Percentiles rank a stretch among this genome's conserved stretches.
Evolutionary conservation across 2,329 filamentous ascomycete species (phyloP).

Genomic region (Claviceps sp.): DNA sequence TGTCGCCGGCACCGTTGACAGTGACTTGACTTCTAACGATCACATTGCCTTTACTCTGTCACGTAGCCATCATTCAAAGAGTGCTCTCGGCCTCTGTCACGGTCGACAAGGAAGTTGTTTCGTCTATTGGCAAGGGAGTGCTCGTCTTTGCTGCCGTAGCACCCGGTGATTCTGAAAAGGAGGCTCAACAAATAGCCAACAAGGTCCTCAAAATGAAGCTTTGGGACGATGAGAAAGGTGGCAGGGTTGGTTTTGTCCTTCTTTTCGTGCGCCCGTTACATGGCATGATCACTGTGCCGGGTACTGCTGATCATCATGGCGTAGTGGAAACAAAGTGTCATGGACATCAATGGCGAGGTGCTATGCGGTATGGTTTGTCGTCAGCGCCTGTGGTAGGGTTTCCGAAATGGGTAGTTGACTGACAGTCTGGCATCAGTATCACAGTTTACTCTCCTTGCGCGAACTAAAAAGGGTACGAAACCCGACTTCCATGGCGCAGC

Average conservation of each 20-base stretch:
- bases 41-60: not conserved
- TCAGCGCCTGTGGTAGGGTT: not conserved
- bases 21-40: not conserved
- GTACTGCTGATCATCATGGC: constrained; percentile 4
- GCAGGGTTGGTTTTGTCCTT: constrained; percentile 33
- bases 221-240: constrained; percentile 72
- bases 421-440: constrained; percentile 51
- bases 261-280: too few relatives aligned
- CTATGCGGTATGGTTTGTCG: constrained; percentile 58
- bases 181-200: constrained; percentile 67
- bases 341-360: constrained; percentile 80
- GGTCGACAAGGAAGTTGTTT: constrained; percentile 80
- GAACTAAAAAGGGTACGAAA: constrained; percentile 90
- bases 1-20: not conserved
- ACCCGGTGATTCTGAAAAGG: constrained; percentile 79
- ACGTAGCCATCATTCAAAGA: constrained; percentile 73
- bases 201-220: constrained; percentile 85
- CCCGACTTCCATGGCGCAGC: constrained; percentile 90
- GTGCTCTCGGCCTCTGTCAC: constrained; percentile 93
- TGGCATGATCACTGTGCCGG: not conserved
- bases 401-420: not conserved
- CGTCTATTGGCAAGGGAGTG: constrained; percentile 79
- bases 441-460: constrained; percentile 87
- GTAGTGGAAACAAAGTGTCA: constrained; percentile 82
- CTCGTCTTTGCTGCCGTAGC: constrained; percentile 86